Evolutionary conservation across 192 early-diverging fungal genomes (phyloP).

Genomic region (Backusella circina): DNA sequence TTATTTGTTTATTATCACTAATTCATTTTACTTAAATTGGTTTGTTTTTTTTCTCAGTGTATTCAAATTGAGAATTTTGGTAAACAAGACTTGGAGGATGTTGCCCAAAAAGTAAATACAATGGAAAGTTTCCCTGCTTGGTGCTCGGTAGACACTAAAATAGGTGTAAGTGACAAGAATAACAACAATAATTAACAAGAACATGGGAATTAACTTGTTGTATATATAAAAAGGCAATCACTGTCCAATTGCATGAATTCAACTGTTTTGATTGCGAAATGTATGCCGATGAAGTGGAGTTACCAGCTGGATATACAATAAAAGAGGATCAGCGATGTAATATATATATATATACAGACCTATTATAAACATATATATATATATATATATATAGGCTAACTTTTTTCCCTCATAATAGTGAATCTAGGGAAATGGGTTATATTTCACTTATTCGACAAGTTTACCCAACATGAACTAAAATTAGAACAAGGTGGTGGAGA

Average conservation of each 20-base stretch:
- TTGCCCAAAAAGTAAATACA: constrained; percentile 55
- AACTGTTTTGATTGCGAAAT: constrained; percentile 87
- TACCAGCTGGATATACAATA: constrained; percentile 39
- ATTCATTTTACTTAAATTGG: neutral
- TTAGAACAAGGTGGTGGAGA: neutral
- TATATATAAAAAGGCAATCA: constrained; percentile 49
- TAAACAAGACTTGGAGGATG: constrained; percentile 49
- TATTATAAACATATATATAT: neutral
- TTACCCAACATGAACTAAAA: constrained; percentile 37
- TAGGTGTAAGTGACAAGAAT: constrained; percentile 56
- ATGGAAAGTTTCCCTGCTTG: constrained; percentile 82
- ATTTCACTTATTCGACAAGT: constrained; percentile 66
- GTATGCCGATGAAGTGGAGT: constrained; percentile 78
- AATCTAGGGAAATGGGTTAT: constrained; percentile 84
- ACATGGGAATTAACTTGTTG: neutral
- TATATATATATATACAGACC: neutral
- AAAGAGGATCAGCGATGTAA: constrained; percentile 74
- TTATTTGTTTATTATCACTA: constrained; percentile 3
- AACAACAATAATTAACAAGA: neutral
- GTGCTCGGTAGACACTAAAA: constrained; percentile 91
- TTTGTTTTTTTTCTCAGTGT: constrained; percentile 32
- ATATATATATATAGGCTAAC: neutral
- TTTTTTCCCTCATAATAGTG: constrained; percentile 40
- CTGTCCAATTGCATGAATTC: constrained; percentile 81
- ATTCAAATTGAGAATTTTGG: constrained; percentile 54